Percentiles rank a stretch among this genome's conserved stretches.
Evolutionary conservation across 345 rosid genomes (phyloP).

Genomic region (Aquilaria malaccensis): DNA sequence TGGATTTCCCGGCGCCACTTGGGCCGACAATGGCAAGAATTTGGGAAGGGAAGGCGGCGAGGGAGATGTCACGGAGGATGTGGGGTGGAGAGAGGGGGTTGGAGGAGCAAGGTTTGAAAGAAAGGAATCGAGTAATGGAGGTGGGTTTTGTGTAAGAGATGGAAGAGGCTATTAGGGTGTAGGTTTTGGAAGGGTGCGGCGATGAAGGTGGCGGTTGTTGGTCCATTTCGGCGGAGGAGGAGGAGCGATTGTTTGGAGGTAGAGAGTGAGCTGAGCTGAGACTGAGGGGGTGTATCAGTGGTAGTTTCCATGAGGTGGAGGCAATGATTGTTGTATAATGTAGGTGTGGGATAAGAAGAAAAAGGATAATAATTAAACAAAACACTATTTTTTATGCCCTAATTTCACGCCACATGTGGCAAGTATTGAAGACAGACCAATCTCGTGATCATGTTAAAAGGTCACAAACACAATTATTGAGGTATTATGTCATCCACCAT

Average conservation of each 20-base stretch:
- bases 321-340: constrained; percentile 3
- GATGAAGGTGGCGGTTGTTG: constrained; percentile 21
- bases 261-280: constrained; percentile 6
- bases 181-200: constrained; percentile 28
- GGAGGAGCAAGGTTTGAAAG: constrained; percentile 32
- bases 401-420: no score
- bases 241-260: constrained; percentile 6
- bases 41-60: constrained; percentile 72
- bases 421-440: no score
- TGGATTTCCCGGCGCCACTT: constrained; percentile 93
- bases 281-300: constrained; percentile 6
- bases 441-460: no score
- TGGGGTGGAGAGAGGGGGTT: constrained; percentile 32
- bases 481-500: no score
- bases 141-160: constrained; percentile 47
- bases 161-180: constrained; percentile 59
- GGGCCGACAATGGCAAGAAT: constrained; percentile 97
- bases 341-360: constrained; percentile 3
- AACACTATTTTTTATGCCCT: no score
- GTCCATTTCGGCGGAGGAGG: constrained; percentile 36
- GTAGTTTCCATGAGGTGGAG: constrained; percentile 10
- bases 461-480: no score
- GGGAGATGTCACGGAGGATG: constrained; percentile 60
- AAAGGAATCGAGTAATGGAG: constrained; percentile 18
- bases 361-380: constrained; percentile 2